Evolutionary conservation across 2,329 filamentous ascomycete genomes (phyloP).

Genomic region (Thielaviopsis populi): DNA sequence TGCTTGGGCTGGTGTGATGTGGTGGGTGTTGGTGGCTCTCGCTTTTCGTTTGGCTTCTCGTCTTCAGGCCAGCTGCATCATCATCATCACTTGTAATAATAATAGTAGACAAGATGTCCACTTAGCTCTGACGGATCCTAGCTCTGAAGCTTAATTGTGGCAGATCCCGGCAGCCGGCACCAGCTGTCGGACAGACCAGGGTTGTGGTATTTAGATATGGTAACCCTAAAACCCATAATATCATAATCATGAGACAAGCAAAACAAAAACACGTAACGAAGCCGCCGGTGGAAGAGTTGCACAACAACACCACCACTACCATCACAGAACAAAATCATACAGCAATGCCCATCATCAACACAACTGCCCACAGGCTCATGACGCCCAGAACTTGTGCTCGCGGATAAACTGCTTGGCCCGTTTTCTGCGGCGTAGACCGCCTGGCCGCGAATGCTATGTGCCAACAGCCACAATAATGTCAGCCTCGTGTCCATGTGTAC

Average conservation of each 20-base stretch:
- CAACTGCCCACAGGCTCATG: not conserved
- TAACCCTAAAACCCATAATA: not conserved
- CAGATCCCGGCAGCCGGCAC: not conserved
- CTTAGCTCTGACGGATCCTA: not conserved
- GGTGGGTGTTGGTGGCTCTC: not conserved
- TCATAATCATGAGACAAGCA: not conserved
- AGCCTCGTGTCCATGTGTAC: too few relatives aligned
- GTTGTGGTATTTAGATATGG: too few relatives aligned
- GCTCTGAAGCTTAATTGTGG: conserved; percentile 3
- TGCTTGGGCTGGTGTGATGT: not conserved
- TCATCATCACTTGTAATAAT: not conserved
- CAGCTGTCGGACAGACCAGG: not conserved
- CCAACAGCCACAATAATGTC: too few relatives aligned
- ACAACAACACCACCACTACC: too few relatives aligned
- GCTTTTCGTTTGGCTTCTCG: not conserved
- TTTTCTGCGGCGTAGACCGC: not conserved
- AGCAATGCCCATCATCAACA: not conserved
- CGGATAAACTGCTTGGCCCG: not conserved
- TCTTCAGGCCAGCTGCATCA: not conserved
- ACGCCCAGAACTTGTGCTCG: not conserved
- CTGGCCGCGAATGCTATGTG: conserved; percentile 7
- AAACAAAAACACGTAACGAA: not conserved
- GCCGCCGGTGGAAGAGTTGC: not conserved
- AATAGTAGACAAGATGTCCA: not conserved
- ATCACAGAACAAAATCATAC: not conserved